These are phyloP conservation scores for Sporisorium reilianum DNA, from an alignment of 1,284 basidiomycete species.

Conservation along the genomic window DNA sequence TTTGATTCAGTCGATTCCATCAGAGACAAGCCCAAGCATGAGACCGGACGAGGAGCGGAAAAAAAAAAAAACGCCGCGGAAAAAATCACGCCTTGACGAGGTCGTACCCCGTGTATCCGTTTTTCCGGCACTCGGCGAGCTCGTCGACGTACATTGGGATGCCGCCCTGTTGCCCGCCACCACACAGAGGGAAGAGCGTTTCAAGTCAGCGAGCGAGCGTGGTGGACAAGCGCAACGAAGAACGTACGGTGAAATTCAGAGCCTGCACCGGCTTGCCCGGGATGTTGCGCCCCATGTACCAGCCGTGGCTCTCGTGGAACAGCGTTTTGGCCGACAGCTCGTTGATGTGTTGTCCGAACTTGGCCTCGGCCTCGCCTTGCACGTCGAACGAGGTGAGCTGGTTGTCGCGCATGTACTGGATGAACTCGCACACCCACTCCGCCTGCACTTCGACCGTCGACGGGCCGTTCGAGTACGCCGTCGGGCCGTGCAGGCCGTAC, in stretches of 20 bases:
- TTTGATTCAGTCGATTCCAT: background rate
- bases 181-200: background rate
- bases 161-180: constrained; percentile 21
- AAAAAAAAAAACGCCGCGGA: background rate
- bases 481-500: constrained; percentile 56
- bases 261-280: constrained; percentile 50
- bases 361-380: constrained; percentile 42
- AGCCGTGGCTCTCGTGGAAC: constrained; percentile 55
- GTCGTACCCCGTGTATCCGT: constrained; percentile 40
- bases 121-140: constrained; percentile 39
- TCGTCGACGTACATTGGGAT: constrained; percentile 51
- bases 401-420: constrained; percentile 51
- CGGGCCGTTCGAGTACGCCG: constrained; percentile 51
- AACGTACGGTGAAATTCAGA: constrained; percentile 41
- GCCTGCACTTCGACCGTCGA: constrained; percentile 53
- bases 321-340: constrained; percentile 52
- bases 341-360: constrained; percentile 51
- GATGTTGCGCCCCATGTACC: constrained; percentile 56
- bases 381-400: constrained; percentile 47
- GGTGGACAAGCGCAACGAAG: no score
- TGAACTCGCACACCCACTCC: constrained; percentile 48
- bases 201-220: background rate
- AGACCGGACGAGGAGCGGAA: background rate
- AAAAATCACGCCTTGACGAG: constrained; percentile 29
- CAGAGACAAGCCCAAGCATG: background rate